Evolutionary conservation across 2,329 filamentous ascomycete genomes (phyloP), one percentile per base, ranked within the genome.

Genomic region (Fusarium liriodendri): DNA sequence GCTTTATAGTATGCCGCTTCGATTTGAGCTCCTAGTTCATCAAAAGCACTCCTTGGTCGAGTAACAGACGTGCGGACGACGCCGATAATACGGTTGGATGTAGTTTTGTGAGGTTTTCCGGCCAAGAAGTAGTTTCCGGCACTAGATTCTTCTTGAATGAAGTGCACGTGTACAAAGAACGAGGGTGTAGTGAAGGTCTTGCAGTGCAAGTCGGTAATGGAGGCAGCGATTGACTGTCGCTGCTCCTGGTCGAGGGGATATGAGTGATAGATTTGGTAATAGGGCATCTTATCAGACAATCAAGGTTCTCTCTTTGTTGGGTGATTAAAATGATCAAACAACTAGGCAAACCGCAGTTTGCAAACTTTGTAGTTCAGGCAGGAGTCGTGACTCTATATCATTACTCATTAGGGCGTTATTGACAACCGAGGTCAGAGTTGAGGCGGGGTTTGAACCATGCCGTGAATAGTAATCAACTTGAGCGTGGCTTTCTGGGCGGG

Each of bases 81-180:
- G 10, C 65, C 74, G 11, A 75, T 45, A 18, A 76, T 70, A 4
- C 71, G 72, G 20, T 76, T 76, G 0, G 72, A 69, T 0, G 67
- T 67, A 2, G 16, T 6, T 0, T 33, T 25, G 9, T 69, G 65
- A 11, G 67, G 9, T 2, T 64, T 68, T 2, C 74, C 74, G 0
- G 66, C 74, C 2, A 74, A 33, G 7, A 76, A 77, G 14, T 76
- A 76, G 8, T 22, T 60, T 0, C 70, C 20, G 0, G 68, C 29
- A 2, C 29, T 55, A 22, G 40, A 60, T 0, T 64, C 57, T n/a
- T 75, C 62, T 2, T 37, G 29, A 2, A 67, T n/a, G 20, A 76
- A 76, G 14, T 65, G 62, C 2, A 76, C 62, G 18, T 76, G 74
- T 5, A 76, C 74, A 5, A 77, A 61, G 45, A 77, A 76, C 0